These are phyloP conservation scores for Bruguiera hainesii DNA, from an alignment of 441 rosid genomes.

Conservation along the genomic window DNA sequence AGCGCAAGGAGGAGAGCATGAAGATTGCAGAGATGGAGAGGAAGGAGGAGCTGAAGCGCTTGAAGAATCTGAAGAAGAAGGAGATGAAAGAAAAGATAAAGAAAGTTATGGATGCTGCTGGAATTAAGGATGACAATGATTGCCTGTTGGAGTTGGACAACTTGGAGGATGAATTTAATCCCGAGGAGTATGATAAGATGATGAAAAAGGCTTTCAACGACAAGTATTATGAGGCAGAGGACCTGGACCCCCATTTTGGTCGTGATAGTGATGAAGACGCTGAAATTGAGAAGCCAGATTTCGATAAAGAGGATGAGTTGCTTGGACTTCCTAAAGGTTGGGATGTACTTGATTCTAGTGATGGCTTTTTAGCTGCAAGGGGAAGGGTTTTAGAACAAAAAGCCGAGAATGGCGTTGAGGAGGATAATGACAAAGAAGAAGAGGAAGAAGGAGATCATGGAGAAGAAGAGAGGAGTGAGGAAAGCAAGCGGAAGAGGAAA, in stretches of 20 bases:
- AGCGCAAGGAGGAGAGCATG: slow-evolving; percentile 65
- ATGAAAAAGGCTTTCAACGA: slow-evolving; percentile 65
- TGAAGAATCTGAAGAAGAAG: slow-evolving; percentile 87
- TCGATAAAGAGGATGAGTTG: slow-evolving; percentile 79
- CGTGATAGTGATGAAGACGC: slow-evolving; percentile 38
- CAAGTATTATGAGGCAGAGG: slow-evolving; percentile 62
- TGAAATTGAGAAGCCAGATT: slow-evolving; percentile 68
- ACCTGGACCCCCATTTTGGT: slow-evolving; percentile 43
- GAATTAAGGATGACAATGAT: slow-evolving; percentile 44
- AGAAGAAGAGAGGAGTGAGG: slow-evolving; percentile 34
- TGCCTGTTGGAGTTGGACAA: slow-evolving; percentile 39
- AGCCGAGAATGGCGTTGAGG: slow-evolving; percentile 25
- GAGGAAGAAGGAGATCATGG: slow-evolving; percentile 20
- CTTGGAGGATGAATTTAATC: slow-evolving; percentile 78
- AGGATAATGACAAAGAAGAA: slow-evolving; percentile 22
- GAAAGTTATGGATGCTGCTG: slow-evolving; percentile 69
- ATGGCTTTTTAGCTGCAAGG: slow-evolving; percentile 67
- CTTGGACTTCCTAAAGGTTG: slow-evolving; percentile 76
- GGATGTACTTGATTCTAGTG: slow-evolving; percentile 48
- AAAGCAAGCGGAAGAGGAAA: slow-evolving; percentile 66
- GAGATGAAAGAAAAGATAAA: slow-evolving; percentile 75
- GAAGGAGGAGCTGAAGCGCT: slow-evolving; percentile 73
- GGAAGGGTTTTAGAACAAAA: slow-evolving; percentile 50
- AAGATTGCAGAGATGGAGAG: slow-evolving; percentile 62
- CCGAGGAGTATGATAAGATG: slow-evolving; percentile 69